Base-by-base conservation (phyloP, 768 basidiomycete species). In the Leccinum incarnatum region DNA sequence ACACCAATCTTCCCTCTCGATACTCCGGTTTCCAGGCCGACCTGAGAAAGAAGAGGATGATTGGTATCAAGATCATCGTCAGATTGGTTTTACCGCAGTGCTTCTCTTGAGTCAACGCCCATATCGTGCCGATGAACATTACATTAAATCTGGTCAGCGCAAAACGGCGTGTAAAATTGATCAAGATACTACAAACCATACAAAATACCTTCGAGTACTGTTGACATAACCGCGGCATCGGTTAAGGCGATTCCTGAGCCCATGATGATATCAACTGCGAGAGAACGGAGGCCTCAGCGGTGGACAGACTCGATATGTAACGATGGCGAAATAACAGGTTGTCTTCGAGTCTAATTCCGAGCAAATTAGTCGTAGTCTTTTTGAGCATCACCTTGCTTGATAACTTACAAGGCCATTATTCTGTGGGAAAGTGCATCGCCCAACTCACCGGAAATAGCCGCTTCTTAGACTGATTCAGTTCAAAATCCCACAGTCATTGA, bases 121-220 rank as follows among this genome's bases (percentile, higher is more conserved):
- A 51, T 25, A 57, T 50, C 12, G 55, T 51, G 36, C 36, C 36
- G 23, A 37, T 25, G 51, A 53, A 53, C 23, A 53, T 53, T 52
- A 25, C 8, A 52, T 51, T 23, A 30, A 25, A 51, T 8, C 32
- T 50, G n/a, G n/a, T 51, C 15, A 51, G 49, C 4, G 37, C 25
- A 30, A 14, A 37, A 42, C 1, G 5, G 27, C 17, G 5, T 3
- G 27, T 14, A 17, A 2, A 32, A 25, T 27, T 6, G 21, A 51
- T 8, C 8, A n/a, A 9, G 30, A 42, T 2, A 45, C 55, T 2
- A 45, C 55, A 45, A 40, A 56, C 55, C 49, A 30, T 56, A 56
- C 14, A 56, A 11, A 14, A 55, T 48, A 12, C 14, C 54, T 37
- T 55, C 54, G n/a, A 51, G 37, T 11, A 32, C 29, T 3, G 47